Evolutionary conservation across 352 stramenopile species (phyloP), one percentile per base, ranked within the genome.

Genomic region (Globisporangium parvum): DNA sequence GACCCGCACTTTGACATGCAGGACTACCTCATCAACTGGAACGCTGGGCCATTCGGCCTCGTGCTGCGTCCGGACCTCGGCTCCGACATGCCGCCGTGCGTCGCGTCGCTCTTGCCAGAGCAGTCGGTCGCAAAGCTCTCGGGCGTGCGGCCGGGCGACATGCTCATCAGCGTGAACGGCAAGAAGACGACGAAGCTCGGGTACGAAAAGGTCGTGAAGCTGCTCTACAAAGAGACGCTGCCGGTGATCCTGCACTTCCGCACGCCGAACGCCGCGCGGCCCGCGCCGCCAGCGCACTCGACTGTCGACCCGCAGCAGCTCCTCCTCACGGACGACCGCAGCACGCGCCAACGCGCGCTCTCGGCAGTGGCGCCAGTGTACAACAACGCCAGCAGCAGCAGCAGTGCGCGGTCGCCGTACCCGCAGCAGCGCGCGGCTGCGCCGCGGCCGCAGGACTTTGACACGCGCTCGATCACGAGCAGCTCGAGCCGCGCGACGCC

Each of bases 21-120:
- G 59, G 81, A 92, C 58, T 92, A 88, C 69, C 77, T 89, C 48
- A 90, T 92, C 67, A 90, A 92, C 61, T 92, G 81, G 81, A 87
- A 92, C 61, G 74, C 77, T 14, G 81, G 81, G 0, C 81, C 81
- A 26, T 70, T 92, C n/a, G 81, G 81, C 41, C 68, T 92, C 33
- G 76, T 90, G 48, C 64, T 92, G 56, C 79, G 77, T 15, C 76
- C 81, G 8, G 81, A 89, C 37, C 63, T 88, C 40, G 81, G 81
- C 47, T 57, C 65, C 4, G 81, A 92, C 65, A 88, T 89, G 79
- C 79, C 81, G 26, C 81, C 81, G n/a, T 76, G 88, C 39, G 81
- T 92, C 47, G 69, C 66, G 49, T 73, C 88, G 56, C 59, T 92
- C 55, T 69, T 92, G 50, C 79, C 77, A 17, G 79, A 86, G 59